Evolutionary conservation across 2,329 filamentous ascomycete genomes (phyloP), one percentile per base, ranked within the genome.

Genomic region (Aspergillus ochraceus): DNA sequence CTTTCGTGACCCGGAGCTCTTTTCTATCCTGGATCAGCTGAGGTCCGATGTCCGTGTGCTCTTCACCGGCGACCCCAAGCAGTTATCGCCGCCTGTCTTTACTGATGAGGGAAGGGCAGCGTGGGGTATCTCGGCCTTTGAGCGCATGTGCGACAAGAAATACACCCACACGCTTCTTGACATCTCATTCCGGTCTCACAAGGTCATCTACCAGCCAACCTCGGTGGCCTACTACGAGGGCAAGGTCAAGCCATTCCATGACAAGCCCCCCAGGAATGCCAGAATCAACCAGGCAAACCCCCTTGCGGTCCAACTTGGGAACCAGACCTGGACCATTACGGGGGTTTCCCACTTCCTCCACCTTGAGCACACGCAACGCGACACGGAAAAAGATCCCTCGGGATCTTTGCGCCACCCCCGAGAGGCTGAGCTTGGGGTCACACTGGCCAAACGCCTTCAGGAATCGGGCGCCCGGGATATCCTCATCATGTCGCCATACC

Each of bases 401-500:
- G 46, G 30, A 22, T 56, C 54, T 5, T 12, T 51, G 26, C 50
- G 20, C 22, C 51, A 54, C 22, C 3, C 17, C 11, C n/a, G 12
- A 3, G 56, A 58, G 24, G 50, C 50, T 26, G 49, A 54, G 10
- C 29, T 54, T 45, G 45, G 52, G 30, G 17, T 54, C 30, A 29
- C 17, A 8, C 42, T 58, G 8, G 56, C 45, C 26, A 29, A 29
- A 45, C n/a, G 46, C 12, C 51, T 59, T 11, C 5, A 50, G 26
- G n/a, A 12, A 39, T 5, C 2, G 12, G 29, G n/a, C 42, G 26
- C 14, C 10, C 22, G 12, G 17, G 42, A 54, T n/a, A 49, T 58
- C 24, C 20, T 54, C 3, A 58, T 54, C 26, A 50, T 58, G 10
- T 49, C 56, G 12, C 50, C 56, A 12, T 58, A 54, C 56, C 17